Evolutionary conservation across 768 basidiomycete genomes (phyloP).

Genomic region (Leccinum longicurvipes): DNA sequence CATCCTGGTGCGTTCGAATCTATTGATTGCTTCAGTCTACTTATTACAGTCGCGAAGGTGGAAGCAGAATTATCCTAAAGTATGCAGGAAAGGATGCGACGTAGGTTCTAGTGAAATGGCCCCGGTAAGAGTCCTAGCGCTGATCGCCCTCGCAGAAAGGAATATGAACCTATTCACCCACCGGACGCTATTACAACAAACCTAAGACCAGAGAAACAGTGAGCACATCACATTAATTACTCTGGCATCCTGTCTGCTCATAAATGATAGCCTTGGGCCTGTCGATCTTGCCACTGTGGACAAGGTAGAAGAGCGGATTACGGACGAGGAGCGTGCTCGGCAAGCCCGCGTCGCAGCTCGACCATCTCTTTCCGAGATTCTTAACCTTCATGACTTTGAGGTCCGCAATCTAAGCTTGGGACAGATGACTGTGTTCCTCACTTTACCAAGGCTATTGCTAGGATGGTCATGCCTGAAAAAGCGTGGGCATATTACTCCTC

Average conservation of each 20-base stretch:
- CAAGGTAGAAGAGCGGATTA: slow-evolving; percentile 58
- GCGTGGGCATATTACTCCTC: slow-evolving; percentile 98
- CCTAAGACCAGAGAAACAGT: slow-evolving; percentile 85
- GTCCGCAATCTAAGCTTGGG: slow-evolving; percentile 33
- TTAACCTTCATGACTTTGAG: slow-evolving; percentile 95
- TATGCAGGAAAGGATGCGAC: slow-evolving; percentile 91
- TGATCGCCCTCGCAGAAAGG: slow-evolving; percentile 43
- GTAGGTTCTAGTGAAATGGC: slow-evolving; percentile 39
- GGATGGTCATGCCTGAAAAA: slow-evolving; percentile 74
- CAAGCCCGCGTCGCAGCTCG: slow-evolving; percentile 57
- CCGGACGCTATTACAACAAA: slow-evolving; percentile 75
- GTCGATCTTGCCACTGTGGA: slow-evolving; percentile 69
- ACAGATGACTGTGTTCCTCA: slow-evolving; percentile 8
- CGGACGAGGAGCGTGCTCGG: slow-evolving; percentile 69
- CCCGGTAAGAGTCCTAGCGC: neutral
- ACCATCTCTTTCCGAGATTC: slow-evolving; percentile 72
- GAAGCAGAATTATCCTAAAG: slow-evolving; percentile 80
- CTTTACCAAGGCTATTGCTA: slow-evolving; percentile 69
- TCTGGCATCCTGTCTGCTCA: neutral
- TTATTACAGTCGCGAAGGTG: slow-evolving; percentile 43
- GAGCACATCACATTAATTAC: slow-evolving; percentile 15
- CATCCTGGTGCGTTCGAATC: slow-evolving; percentile 54
- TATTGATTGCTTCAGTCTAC: neutral
- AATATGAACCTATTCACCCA: slow-evolving; percentile 89
- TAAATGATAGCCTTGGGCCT: slow-evolving; percentile 54